Percentiles rank a stretch among this genome's conserved stretches.
These are phyloP conservation scores for Fragilaria radians DNA, from an alignment of 108 stramenopile species.

Conservation along the genomic window DNA sequence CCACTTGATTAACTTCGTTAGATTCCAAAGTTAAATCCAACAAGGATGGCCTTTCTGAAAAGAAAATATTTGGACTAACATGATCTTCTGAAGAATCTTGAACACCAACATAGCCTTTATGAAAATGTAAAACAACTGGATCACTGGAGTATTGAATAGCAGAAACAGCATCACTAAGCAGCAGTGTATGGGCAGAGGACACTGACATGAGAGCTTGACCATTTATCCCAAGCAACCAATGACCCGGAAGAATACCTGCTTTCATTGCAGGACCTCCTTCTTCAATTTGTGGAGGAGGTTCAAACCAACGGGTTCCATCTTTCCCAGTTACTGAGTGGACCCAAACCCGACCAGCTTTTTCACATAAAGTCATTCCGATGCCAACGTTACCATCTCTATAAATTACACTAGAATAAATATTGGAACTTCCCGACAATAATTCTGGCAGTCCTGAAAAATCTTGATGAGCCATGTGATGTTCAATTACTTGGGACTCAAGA, in stretches of 20 bases:
- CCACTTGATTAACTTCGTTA: too few species aligned
- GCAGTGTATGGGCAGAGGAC: conserved; percentile 7
- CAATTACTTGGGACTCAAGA: conserved; percentile 20
- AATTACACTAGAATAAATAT: conserved; percentile 21
- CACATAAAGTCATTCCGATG: conserved; percentile 63
- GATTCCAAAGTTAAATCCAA: background rate
- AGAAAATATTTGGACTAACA: background rate
- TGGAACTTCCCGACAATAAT: background rate
- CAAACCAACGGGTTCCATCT: conserved; percentile 17
- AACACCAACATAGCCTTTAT: conserved; percentile 8
- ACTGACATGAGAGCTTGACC: conserved; percentile 42
- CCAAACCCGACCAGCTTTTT: conserved; percentile 32
- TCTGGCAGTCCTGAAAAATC: background rate
- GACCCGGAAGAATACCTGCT: conserved; percentile 52
- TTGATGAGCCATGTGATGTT: conserved; percentile 18
- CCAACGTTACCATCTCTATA: conserved; percentile 40
- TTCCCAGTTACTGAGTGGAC: conserved; percentile 34
- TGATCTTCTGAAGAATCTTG: conserved; percentile 28
- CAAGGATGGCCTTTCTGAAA: background rate
- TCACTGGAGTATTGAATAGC: conserved; percentile 27
- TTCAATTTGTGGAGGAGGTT: conserved; percentile 4
- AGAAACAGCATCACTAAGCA: conserved; percentile 14
- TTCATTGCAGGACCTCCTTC: conserved; percentile 36
- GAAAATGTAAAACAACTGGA: conserved; percentile 52
- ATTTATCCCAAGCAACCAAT: conserved; percentile 68